Evolutionary conservation across 768 basidiomycete genomes (phyloP).

Genomic region (Pisolithus orientalis): DNA sequence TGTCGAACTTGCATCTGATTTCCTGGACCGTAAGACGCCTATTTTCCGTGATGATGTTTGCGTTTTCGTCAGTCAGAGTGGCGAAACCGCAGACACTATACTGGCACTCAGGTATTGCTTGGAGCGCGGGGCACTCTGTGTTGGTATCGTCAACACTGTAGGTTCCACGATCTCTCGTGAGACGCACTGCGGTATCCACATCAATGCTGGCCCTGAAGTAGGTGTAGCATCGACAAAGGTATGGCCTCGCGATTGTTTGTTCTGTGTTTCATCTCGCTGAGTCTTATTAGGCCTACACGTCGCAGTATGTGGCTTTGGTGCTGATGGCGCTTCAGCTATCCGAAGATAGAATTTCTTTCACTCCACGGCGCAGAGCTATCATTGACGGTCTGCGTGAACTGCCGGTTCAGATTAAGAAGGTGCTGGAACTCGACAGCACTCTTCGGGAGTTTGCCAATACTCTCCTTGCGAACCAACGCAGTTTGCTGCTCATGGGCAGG

Average conservation of each 20-base stretch:
- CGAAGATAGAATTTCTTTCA: constrained; percentile 93
- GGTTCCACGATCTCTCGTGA: constrained; percentile 97
- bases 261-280: not conserved
- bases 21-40: constrained; percentile 97
- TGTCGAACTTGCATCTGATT: constrained; percentile 96
- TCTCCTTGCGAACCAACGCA: constrained; percentile 71
- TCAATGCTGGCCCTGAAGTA: constrained; percentile 98
- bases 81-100: constrained; percentile 98
- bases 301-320: constrained; percentile 95
- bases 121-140: constrained; percentile 92
- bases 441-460: constrained; percentile 82
- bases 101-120: constrained; percentile 93
- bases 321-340: constrained; percentile 99
- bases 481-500: constrained; percentile 92
- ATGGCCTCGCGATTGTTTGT: not conserved
- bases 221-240: constrained; percentile 99
- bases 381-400: constrained; percentile 90
- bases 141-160: constrained; percentile 98
- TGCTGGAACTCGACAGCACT: constrained; percentile 70
- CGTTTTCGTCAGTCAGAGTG: constrained; percentile 94
- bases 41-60: constrained; percentile 99
- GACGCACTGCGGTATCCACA: constrained; percentile 98
- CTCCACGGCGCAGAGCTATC: constrained; percentile 84
- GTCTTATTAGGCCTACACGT: constrained; percentile 78
- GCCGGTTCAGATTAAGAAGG: constrained; percentile 80